A percentile compares a stretch with the other conserved stretches of the same genome.
These are phyloP conservation scores for Flaveria robusta DNA, from an alignment of 129 eudicot species.

Conservation along the genomic window DNA sequence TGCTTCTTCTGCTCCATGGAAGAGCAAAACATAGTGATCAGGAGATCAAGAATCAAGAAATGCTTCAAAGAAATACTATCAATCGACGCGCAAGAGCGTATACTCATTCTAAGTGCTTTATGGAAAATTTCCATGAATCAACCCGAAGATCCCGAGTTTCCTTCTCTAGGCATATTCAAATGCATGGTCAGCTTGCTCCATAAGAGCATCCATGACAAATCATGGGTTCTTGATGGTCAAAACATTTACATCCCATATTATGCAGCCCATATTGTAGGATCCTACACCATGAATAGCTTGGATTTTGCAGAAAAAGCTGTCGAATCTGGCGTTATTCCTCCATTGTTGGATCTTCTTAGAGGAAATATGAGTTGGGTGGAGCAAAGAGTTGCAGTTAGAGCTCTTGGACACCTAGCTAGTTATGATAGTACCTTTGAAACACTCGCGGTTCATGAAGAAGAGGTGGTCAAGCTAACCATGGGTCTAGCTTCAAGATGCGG, in stretches of 20 bases:
- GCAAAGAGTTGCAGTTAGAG: constrained; percentile 91
- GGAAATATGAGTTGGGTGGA: constrained; percentile 86
- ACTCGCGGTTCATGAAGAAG: constrained; percentile 57
- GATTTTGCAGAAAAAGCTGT: constrained; percentile 62
- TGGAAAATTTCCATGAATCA: constrained; percentile 86
- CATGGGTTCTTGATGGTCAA: constrained; percentile 70
- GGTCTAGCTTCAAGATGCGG: constrained; percentile 57
- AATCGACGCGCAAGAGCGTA: constrained; percentile 57
- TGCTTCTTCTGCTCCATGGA: constrained; percentile 88
- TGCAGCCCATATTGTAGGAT: constrained; percentile 86
- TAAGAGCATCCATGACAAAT: constrained; percentile 50
- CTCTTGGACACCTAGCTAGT: constrained; percentile 89
- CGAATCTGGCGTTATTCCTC: constrained; percentile 62
- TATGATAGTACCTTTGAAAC: constrained; percentile 62
- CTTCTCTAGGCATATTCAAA: constrained; percentile 71
- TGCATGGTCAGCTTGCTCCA: constrained; percentile 67
- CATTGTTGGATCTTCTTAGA: constrained; percentile 70
- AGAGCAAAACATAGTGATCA: constrained; percentile 51
- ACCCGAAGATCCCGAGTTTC: constrained; percentile 73
- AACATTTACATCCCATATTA: constrained; percentile 77
- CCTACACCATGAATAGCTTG: constrained; percentile 72
- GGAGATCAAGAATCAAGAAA: constrained; percentile 47
- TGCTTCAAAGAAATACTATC: constrained; percentile 51
- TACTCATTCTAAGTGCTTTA: constrained; percentile 58
- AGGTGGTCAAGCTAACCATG: constrained; percentile 61